Evolutionary conservation across 371 early-diverging fungal genomes (phyloP).

Genomic region (Mycotypha africana): DNA sequence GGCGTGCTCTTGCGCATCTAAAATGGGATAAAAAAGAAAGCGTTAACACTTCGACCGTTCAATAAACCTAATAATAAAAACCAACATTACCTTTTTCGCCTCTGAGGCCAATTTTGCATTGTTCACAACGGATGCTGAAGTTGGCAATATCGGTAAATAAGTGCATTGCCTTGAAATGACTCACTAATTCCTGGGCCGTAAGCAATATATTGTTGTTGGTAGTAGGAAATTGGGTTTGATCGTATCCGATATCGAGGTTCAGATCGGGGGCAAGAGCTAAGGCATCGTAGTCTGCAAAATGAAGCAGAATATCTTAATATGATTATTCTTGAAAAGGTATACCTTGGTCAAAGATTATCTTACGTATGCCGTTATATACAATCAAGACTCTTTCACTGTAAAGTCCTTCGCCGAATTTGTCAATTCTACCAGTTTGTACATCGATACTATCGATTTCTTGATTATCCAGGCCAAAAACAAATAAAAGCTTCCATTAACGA

Average conservation of each 20-base stretch:
- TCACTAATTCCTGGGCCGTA: no score
- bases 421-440: slow-evolving; percentile 50
- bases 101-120: slow-evolving; percentile 45
- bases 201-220: no score
- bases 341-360: no score
- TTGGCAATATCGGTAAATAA: slow-evolving; percentile 56
- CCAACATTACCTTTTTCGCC: slow-evolving; percentile 50
- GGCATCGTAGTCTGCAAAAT: slow-evolving; percentile 51
- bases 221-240: slow-evolving; percentile 47
- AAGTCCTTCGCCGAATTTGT: slow-evolving; percentile 53
- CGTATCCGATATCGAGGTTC: no score
- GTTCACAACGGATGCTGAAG: slow-evolving; percentile 49
- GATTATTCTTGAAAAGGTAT: not conserved
- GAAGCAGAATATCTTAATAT: not conserved
- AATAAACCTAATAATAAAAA: not conserved
- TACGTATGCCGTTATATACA: slow-evolving; percentile 62
- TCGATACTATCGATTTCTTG: slow-evolving; percentile 60
- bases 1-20: slow-evolving; percentile 31
- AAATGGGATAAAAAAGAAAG: no score
- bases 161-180: no score
- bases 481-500: no score
- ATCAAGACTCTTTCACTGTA: slow-evolving; percentile 43
- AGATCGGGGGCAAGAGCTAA: slow-evolving; percentile 49
- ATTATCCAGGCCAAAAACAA: no score
- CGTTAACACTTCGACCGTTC: not conserved